These are phyloP conservation scores for Cryptosporidium sp. DNA, from an alignment of 169 alveolate genomes.

Conservation along the genomic window DNA sequence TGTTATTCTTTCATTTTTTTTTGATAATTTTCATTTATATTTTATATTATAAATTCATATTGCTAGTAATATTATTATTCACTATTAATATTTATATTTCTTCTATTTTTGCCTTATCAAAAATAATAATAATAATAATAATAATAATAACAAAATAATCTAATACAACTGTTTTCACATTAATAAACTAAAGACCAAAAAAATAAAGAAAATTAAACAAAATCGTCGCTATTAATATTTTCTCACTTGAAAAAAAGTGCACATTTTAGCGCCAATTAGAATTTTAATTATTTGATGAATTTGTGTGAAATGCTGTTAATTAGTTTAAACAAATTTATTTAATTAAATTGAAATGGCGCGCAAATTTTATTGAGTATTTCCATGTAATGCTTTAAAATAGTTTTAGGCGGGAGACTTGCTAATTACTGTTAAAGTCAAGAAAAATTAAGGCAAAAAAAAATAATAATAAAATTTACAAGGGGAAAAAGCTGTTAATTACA, in stretches of 20 bases:
- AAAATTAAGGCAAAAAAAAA: background rate
- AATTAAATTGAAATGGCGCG: background rate
- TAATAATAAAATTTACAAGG: background rate
- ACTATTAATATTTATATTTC: too few species aligned
- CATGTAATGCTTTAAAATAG: background rate
- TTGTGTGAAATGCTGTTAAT: background rate
- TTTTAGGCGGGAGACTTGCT: slow-evolving; percentile 23
- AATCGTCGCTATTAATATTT: too few species aligned
- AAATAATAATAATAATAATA: too few species aligned
- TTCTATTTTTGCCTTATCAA: background rate
- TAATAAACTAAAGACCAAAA: background rate
- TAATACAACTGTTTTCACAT: too few species aligned
- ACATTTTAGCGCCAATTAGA: background rate
- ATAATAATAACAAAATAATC: too few species aligned
- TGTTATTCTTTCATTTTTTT: too few species aligned
- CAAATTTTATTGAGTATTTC: background rate
- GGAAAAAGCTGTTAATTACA: background rate
- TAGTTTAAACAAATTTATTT: background rate
- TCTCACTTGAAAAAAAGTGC: background rate
- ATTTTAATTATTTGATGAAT: too few species aligned
- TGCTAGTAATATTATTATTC: background rate
- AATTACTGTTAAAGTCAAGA: background rate
- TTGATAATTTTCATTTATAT: background rate
- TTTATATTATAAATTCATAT: too few species aligned
- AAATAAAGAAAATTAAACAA: too few species aligned